Evolutionary conservation across 2,329 filamentous ascomycete species (phyloP).

Genomic region (Ceratocystis lukuohia): DNA sequence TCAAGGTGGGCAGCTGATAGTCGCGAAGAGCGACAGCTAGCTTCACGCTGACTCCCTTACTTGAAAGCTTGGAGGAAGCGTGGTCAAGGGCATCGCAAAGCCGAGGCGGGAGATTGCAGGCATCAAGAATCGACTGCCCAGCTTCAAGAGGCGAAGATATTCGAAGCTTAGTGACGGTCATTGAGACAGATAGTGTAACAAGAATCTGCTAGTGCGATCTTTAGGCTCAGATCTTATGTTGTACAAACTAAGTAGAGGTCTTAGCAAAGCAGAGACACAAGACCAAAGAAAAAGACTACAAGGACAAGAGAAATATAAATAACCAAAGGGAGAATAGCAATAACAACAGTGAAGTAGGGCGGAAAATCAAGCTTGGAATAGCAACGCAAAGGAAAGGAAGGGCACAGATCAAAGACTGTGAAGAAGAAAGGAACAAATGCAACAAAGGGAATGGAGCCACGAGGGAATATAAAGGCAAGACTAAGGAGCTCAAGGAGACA

Average conservation of each 20-base stretch:
- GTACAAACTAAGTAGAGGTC: conserved; percentile 13
- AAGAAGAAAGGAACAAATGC: conserved; percentile 2
- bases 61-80: conserved; percentile 40
- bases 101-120: conserved; percentile 42
- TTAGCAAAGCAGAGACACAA: neutral
- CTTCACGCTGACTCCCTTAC: conserved; percentile 42
- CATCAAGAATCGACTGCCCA: conserved; percentile 44
- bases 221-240: conserved; percentile 8
- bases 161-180: conserved; percentile 37
- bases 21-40: conserved; percentile 45
- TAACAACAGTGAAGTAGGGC: neutral
- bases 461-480: neutral
- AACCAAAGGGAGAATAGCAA: neutral
- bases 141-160: conserved; percentile 53
- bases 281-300: neutral
- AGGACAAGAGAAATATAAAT: neutral
- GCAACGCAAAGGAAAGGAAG: conserved; percentile 3
- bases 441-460: neutral
- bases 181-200: conserved; percentile 22
- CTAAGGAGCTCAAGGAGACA: neutral
- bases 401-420: conserved; percentile 14
- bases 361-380: neutral
- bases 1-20: conserved; percentile 34
- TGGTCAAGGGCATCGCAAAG: conserved; percentile 45
- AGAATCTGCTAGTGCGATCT: conserved; percentile 4